phyloP scores from a whole-genome alignment of 148 eudicot genomes.

The Persicaria tinctoria region DNA sequence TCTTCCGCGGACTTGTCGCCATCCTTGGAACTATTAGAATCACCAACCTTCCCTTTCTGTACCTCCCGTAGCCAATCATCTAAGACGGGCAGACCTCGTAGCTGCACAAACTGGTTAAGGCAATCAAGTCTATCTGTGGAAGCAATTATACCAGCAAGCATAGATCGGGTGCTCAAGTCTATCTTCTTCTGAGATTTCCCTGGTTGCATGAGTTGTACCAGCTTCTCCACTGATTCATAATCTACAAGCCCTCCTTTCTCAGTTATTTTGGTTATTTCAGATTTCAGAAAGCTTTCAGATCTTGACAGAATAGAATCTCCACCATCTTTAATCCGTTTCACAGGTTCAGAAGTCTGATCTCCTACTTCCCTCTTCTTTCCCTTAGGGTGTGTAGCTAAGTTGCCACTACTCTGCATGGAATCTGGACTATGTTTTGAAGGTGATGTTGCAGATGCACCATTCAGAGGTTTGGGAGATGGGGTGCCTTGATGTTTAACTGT shows the following conservation, averaged over 20 bases:
- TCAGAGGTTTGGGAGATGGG: constrained; percentile 59
- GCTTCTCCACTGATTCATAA: constrained; percentile 57
- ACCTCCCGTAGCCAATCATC: constrained; percentile 90
- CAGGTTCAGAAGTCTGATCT: constrained; percentile 46
- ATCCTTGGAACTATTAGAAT: constrained; percentile 44
- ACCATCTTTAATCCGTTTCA: constrained; percentile 56
- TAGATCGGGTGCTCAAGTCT: constrained; percentile 45
- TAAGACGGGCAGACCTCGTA: constrained; percentile 60
- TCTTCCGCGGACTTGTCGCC: constrained; percentile 69
- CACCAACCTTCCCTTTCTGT: constrained; percentile 69
- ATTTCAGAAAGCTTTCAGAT: constrained; percentile 38
- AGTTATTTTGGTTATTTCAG: constrained; percentile 61
- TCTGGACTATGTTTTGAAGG: constrained; percentile 53
- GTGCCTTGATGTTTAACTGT: constrained; percentile 39
- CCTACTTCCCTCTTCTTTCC: constrained; percentile 71
- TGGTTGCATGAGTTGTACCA: constrained; percentile 74
- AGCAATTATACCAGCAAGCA: constrained; percentile 69
- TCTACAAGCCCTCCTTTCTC: constrained; percentile 70
- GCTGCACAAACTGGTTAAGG: constrained; percentile 68
- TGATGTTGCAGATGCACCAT: constrained; percentile 41
- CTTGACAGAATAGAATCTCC: constrained; percentile 36
- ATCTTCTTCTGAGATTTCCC: constrained; percentile 49
- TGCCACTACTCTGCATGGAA: constrained; percentile 37
- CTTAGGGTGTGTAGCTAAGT: constrained; percentile 46
- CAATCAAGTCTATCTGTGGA: constrained; percentile 74